Evolutionary conservation across 768 basidiomycete genomes (phyloP).

Genomic region (Amanita jacksonii): DNA sequence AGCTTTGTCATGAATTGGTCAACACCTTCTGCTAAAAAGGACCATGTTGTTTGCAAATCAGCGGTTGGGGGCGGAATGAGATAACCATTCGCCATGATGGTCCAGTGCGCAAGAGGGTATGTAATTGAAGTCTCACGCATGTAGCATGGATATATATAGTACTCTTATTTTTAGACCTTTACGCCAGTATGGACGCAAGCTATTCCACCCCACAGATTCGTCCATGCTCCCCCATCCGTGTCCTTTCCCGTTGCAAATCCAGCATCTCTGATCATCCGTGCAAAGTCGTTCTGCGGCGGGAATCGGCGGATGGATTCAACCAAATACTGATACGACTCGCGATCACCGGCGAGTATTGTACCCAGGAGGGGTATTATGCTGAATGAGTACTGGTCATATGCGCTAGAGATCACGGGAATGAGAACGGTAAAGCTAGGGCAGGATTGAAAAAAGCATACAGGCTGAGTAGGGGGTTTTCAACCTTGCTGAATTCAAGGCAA

Average conservation of each 20-base stretch:
- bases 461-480: slow-evolving; percentile 78
- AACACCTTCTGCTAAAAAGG: slow-evolving; percentile 77
- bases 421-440: slow-evolving; percentile 6
- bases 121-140: slow-evolving; percentile 8
- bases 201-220: slow-evolving; percentile 80
- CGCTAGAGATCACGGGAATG: slow-evolving; percentile 29
- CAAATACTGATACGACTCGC: slow-evolving; percentile 93
- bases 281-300: slow-evolving; percentile 81
- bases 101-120: slow-evolving; percentile 18
- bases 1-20: slow-evolving; percentile 92
- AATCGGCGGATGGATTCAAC: slow-evolving; percentile 96
- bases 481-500: slow-evolving; percentile 93
- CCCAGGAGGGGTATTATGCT: slow-evolving; percentile 90
- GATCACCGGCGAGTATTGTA: slow-evolving; percentile 92
- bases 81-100: slow-evolving; percentile 20
- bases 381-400: slow-evolving; percentile 96
- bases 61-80: slow-evolving; percentile 64
- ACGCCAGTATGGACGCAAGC: slow-evolving; percentile 81
- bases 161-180: slow-evolving; percentile 43
- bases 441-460: slow-evolving; percentile 44
- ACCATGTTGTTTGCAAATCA: slow-evolving; percentile 81
- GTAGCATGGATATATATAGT: background rate
- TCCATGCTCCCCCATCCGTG: slow-evolving; percentile 77
- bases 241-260: slow-evolving; percentile 71
- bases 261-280: slow-evolving; percentile 79